Evolutionary conservation across 306 rosid genomes (phyloP), one percentile per base, ranked within the genome.

Genomic region (Medicago lupulina): DNA sequence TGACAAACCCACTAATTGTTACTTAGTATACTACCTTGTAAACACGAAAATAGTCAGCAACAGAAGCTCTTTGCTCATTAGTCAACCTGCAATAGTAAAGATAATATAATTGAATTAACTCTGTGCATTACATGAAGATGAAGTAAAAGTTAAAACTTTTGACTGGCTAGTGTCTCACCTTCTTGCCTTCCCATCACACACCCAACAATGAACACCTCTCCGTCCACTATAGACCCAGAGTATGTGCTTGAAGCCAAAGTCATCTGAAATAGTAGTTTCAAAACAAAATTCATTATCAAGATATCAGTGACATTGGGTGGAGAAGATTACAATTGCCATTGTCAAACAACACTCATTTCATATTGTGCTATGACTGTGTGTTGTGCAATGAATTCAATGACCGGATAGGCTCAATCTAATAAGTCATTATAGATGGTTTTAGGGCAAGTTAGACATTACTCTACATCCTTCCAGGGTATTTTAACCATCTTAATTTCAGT

Each of bases 151-250:
- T 8, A 51, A 11, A 55, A 36, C 62, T 62, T 70, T 76, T 44
- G 15, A 69, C 28, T 28, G 11, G 60, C 51, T 12, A 75, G 36
- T 60, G 67, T 59, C 63, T 53, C 64, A 94, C 98, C 95, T 88
- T 84, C 98, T 86, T 43, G 98, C 97, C 83, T 83, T 94, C 69
- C 83, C 81, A 85, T 90, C 97, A 85, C 97, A 95, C 67, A 92
- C 97, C 99, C 99, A 95, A 79, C 76, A 94, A 73, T 92, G 98
- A 84, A 94, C 97, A 51, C 97, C 98, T 74, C 97, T 93, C 14
- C 97, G 87, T 36, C 98, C 98, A 83, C 98, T 94, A 83, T 83
- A 94, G 44, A 85, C 97, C 98, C 98, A 94, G 10, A 91, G 90
- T 73, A 94, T 85, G 85, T 91, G 98, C 47, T 83, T 86, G 81